phyloP scores from a whole-genome alignment of 2,329 filamentous ascomycete species.

The Macrophomina tecta region DNA sequence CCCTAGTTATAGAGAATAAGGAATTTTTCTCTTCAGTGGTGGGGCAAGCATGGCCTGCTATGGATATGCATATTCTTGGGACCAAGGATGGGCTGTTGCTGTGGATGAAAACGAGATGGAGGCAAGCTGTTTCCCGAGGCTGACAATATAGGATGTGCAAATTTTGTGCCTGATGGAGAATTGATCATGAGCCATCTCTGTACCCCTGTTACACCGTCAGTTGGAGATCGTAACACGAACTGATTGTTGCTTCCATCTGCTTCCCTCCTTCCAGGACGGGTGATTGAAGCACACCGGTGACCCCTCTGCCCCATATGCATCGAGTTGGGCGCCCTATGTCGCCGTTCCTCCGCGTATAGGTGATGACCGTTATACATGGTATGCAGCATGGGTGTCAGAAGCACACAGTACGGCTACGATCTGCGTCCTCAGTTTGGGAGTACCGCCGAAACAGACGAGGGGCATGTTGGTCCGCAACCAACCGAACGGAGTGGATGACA shows the following conservation, averaged over 20 bases:
- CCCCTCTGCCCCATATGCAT: background rate
- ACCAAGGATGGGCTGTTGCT: background rate
- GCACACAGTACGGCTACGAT: constrained; percentile 12
- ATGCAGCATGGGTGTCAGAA: background rate
- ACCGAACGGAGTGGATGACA: constrained; percentile 1
- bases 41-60: background rate
- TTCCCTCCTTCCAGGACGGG: constrained; percentile 6
- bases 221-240: background rate
- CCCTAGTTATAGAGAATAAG: constrained; percentile 7
- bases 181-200: constrained; percentile 14
- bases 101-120: background rate
- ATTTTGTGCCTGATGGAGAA: constrained; percentile 16
- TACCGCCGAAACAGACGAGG: constrained; percentile 14
- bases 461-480: constrained; percentile 33
- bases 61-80: background rate
- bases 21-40: constrained; percentile 9
- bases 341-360: background rate
- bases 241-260: constrained; percentile 4
- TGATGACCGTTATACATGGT: constrained; percentile 3
- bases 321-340: background rate
- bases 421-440: background rate
- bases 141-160: background rate
- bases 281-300: background rate
- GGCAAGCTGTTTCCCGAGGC: background rate
- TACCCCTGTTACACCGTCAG: constrained; percentile 10